Evolutionary conservation across 2,329 filamentous ascomycete species (phyloP).

Genomic region (Hyphodiscus sp.): DNA sequence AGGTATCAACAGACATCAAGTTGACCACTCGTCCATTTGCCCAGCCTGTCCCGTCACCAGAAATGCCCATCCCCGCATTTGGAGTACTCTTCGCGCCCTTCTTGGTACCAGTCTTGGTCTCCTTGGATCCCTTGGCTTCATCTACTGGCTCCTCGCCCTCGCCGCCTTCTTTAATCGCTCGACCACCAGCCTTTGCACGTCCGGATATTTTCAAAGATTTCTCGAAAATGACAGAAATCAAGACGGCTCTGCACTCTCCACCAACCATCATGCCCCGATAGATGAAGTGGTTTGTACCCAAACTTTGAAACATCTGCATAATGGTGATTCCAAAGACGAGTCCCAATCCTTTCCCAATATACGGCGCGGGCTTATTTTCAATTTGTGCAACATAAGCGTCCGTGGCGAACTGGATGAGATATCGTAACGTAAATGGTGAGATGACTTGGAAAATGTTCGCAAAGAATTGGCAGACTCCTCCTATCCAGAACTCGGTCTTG

Average conservation of each 20-base stretch:
- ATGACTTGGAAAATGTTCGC: slow-evolving; percentile 74
- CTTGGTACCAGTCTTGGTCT: slow-evolving; percentile 37
- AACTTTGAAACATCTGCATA: slow-evolving; percentile 79
- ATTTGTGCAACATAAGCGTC: slow-evolving; percentile 65
- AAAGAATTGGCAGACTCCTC: slow-evolving; percentile 68
- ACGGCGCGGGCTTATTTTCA: slow-evolving; percentile 47
- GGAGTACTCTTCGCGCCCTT: slow-evolving; percentile 36
- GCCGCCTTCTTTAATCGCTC: slow-evolving; percentile 34
- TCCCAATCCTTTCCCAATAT: slow-evolving; percentile 71
- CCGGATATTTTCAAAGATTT: slow-evolving; percentile 88
- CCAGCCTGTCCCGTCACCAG: slow-evolving; percentile 76
- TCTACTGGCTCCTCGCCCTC: slow-evolving; percentile 39
- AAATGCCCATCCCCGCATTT: slow-evolving; percentile 41
- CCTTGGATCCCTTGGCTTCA: slow-evolving; percentile 34
- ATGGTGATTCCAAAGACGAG: slow-evolving; percentile 75
- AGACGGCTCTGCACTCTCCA: slow-evolving; percentile 70
- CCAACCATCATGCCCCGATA: slow-evolving; percentile 90
- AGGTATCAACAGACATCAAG: slow-evolving; percentile 91
- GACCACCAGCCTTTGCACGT: slow-evolving; percentile 77
- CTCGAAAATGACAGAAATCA: slow-evolving; percentile 85
- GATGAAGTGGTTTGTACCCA: slow-evolving; percentile 84
- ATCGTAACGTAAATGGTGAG: slow-evolving; percentile 78
- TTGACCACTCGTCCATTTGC: slow-evolving; percentile 88
- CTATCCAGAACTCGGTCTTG: slow-evolving; percentile 75
- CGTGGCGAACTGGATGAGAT: slow-evolving; percentile 77